Evolutionary conservation across 2,329 filamentous ascomycete genomes (phyloP).

Genomic region (Alternaria alternata): DNA sequence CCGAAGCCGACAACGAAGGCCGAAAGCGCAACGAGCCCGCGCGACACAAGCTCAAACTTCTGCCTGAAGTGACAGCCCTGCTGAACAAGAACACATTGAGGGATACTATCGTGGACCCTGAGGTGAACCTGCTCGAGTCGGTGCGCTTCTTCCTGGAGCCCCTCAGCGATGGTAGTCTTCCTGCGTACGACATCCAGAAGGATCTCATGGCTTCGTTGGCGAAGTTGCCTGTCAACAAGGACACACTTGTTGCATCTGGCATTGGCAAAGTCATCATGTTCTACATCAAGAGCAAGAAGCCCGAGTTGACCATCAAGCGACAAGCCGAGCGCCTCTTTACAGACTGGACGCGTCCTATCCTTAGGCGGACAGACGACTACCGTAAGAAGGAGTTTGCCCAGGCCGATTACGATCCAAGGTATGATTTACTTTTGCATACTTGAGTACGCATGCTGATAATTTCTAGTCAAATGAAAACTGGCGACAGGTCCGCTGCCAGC

Average conservation of each 20-base stretch:
- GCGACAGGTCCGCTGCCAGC: slow-evolving; percentile 29
- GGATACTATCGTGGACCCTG: slow-evolving; percentile 86
- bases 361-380: slow-evolving; percentile 94
- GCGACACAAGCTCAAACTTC: slow-evolving; percentile 89
- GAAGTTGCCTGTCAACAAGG: slow-evolving; percentile 87
- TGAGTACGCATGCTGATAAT: slow-evolving; percentile 24
- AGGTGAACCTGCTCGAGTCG: slow-evolving; percentile 92
- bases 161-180: slow-evolving; percentile 89
- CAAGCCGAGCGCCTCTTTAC: slow-evolving; percentile 91
- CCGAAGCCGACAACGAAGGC: slow-evolving; percentile 82
- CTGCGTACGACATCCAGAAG: slow-evolving; percentile 96
- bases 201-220: slow-evolving; percentile 85
- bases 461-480: slow-evolving; percentile 23
- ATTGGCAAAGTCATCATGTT: slow-evolving; percentile 97
- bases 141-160: slow-evolving; percentile 98
- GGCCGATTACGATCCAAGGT: slow-evolving; percentile 67
- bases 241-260: slow-evolving; percentile 85
- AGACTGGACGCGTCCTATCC: slow-evolving; percentile 94
- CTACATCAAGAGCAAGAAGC: slow-evolving; percentile 93
- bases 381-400: slow-evolving; percentile 79
- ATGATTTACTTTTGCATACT: slow-evolving; percentile 29
- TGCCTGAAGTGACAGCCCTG: slow-evolving; percentile 87
- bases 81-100: slow-evolving; percentile 90
- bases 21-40: slow-evolving; percentile 82
- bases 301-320: slow-evolving; percentile 87